Percentiles rank a stretch among this genome's conserved stretches.
Conservation (phyloP, 306 rosid genomes). For the Cucumis melo region DNA sequence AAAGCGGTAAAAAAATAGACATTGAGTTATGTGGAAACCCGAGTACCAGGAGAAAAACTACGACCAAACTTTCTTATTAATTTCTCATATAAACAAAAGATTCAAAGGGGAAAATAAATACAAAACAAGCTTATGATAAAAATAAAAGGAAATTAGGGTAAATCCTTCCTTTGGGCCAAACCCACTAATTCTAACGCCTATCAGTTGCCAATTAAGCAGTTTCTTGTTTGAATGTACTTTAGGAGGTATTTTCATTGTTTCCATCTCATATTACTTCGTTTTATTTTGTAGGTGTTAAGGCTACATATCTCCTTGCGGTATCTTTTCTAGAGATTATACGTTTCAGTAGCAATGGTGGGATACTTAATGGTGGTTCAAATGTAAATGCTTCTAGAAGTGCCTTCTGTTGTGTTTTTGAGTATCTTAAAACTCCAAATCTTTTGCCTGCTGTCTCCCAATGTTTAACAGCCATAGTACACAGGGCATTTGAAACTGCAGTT, state of each 20-base stretch:
- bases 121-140: too few species aligned
- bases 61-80: too few species aligned
- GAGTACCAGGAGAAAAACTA: too few species aligned
- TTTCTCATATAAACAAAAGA: too few species aligned
- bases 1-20: too few species aligned
- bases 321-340: constrained; percentile 93
- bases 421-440: constrained; percentile 90
- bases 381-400: constrained; percentile 70
- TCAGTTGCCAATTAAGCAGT: background rate
- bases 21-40: too few species aligned
- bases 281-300: constrained; percentile 73
- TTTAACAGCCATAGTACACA: constrained; percentile 78
- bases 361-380: constrained; percentile 66
- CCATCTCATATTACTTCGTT: constrained; percentile 5
- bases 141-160: too few species aligned
- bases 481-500: constrained; percentile 81
- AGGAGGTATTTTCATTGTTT: background rate
- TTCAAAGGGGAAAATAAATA: too few species aligned
- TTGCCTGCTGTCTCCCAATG: constrained; percentile 95
- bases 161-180: too few species aligned
- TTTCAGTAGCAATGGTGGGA: constrained; percentile 91
- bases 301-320: constrained; percentile 98
- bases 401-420: constrained; percentile 88
- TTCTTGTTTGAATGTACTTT: background rate
- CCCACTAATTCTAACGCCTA: too few species aligned